Evolutionary conservation across 495 filamentous ascomycete genomes (phyloP), one percentile per base, ranked within the genome.

Genomic region (Astrothelium subdiscretum): DNA sequence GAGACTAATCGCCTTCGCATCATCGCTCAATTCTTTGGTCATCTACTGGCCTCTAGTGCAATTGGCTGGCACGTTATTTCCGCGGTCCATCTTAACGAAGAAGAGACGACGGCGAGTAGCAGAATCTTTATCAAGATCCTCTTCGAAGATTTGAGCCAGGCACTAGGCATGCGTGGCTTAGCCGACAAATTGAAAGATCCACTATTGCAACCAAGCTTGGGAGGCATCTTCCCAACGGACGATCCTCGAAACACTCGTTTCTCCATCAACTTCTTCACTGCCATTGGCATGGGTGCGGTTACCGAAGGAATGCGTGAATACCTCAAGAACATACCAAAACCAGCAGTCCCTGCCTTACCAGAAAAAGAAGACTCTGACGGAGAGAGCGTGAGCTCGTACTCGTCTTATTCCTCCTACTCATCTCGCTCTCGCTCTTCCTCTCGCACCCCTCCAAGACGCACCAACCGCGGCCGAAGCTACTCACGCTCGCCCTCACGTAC

Each of bases 211-310:
- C 83, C 89, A 54, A 88, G 84, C 69, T 86, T 95, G 63, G 81
- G 87, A 31, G 92, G 95, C 58, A 76, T 99, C 10, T 99, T 99
- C 81, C 95, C 94, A 0, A 85, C 74, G 35, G 90, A 97, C 69
- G 89, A 92, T 69, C 84, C 90, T 8, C 84, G 87, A 62, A 90
- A 96, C 73, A 92, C 90, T 15, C 85, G 94, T 48, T 99, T 99
- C 79, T 89, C 92, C 22, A 95, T 97, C 83, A 99, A 99, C 73
- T 99, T 95, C 77, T 97, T 97, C 74, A 99, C 94, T 8, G 90
- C 89, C 67, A 92, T 99, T 71, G 90, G 91, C 63, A 91, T 99
- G 86, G 94, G 94, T 73, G 83, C 80, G 32, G 76, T 99, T 66
- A 99, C 94, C 13, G 95, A 97, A 66, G 88, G 91, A 66, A 96